Base-by-base conservation (phyloP, 768 basidiomycete species). In the Lyophyllum atratum region DNA sequence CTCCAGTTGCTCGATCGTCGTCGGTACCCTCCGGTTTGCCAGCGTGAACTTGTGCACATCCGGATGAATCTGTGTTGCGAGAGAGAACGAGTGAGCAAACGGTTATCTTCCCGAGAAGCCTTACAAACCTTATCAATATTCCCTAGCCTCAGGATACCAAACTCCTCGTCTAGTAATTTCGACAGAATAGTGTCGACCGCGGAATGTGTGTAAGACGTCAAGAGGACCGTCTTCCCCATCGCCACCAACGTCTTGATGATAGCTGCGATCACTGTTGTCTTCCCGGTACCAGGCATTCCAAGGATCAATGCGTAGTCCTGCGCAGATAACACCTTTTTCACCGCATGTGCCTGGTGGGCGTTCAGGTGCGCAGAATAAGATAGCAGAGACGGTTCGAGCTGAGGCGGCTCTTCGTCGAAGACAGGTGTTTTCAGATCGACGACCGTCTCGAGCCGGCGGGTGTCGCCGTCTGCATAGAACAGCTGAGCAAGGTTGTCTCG, bases 261-360 rank as follows among this genome's bases (percentile, higher is more conserved):
- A 29, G 92, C 87, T 1, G 92, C 93, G 59, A 97, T 90, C 4
- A 97, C 90, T 1, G 94, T 96, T 42, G 96, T 97, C 74, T 99
- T 99, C 8, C 97, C 96, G 4, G 96, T 98, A 0, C 97, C 97
- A 8, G 97, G 97, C 97, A 98, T 98, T 15, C 97, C 97, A 7
- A 98, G 78, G 25, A 99, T 84, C 55, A 98, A 74, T 1, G 95
- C 89, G 68, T 98, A 99, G 70, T 99, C 95, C 55, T 83, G 76
- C 1, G 97, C 93, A 6, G 79, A 74, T 24, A 98, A 68, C 2
- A 89, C 92, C 64, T 86, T 90, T 21, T 73, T 70, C 69, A 96
- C 80, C 1, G 95, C 96, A 7, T 70, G 69, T 63, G 64, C 74
- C 73, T 99, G 97, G 54, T 85, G 86, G 0, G 70, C 60, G 64